phyloP scores from a whole-genome alignment of 345 rosid genomes.

The Sisymbrium altissimum region DNA sequence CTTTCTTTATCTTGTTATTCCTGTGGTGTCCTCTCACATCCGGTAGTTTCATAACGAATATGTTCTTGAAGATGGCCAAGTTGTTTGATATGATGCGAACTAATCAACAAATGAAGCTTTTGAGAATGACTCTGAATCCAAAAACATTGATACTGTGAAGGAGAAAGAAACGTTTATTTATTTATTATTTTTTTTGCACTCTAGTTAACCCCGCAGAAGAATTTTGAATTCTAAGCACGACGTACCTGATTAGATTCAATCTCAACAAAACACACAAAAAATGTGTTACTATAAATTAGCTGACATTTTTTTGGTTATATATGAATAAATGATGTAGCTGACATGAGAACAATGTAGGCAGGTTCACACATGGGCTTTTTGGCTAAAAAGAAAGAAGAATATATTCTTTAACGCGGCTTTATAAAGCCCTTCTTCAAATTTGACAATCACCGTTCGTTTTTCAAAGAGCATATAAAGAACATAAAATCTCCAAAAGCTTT shows the following conservation, averaged over 20 bases:
- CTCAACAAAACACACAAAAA: background rate
- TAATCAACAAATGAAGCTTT: background rate
- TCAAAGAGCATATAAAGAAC: conserved; percentile 23
- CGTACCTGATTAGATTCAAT: background rate
- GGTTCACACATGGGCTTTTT: conserved; percentile 18
- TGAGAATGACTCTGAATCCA: background rate
- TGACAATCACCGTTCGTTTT: conserved; percentile 30
- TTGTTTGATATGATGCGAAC: conserved; percentile 9
- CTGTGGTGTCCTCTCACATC: conserved; percentile 35
- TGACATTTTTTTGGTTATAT: too few species aligned
- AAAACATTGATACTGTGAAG: background rate
- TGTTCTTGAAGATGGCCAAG: conserved; percentile 21
- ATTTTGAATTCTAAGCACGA: background rate
- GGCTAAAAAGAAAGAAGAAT: conserved; percentile 27
- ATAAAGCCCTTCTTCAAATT: conserved; percentile 22
- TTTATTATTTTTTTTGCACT: background rate
- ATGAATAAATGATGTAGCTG: conserved; percentile 19
- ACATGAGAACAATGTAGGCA: conserved; percentile 18
- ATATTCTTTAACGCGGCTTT: conserved; percentile 32
- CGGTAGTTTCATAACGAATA: conserved; percentile 25
- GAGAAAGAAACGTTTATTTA: background rate
- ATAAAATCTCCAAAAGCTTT: background rate
- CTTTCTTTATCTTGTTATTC: conserved; percentile 19
- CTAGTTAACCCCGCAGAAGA: background rate
- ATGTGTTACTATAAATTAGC: background rate